Evolutionary conservation across 306 rosid genomes (phyloP).

Genomic region (Ammopiptanthus mongolicus): DNA sequence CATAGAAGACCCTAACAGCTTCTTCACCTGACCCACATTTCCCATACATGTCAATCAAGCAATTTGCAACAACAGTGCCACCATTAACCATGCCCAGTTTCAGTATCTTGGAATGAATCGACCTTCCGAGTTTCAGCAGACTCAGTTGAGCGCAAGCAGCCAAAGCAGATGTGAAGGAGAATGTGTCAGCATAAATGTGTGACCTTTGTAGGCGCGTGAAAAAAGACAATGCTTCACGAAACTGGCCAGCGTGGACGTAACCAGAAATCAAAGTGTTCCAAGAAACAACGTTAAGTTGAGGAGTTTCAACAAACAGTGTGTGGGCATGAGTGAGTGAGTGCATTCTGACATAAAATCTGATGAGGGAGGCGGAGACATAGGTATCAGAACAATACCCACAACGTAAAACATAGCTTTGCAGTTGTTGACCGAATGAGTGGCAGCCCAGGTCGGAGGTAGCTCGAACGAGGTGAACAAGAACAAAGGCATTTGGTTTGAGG

Average conservation of each 20-base stretch:
- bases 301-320: constrained; percentile 48
- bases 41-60: constrained; percentile 80
- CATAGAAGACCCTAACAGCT: constrained; percentile 30
- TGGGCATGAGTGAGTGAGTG: constrained; percentile 33
- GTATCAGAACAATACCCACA: constrained; percentile 46
- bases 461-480: constrained; percentile 46
- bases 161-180: constrained; percentile 52
- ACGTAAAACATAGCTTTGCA: constrained; percentile 50
- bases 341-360: constrained; percentile 30
- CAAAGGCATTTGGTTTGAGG: constrained; percentile 37
- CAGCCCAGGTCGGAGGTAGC: constrained; percentile 28
- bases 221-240: constrained; percentile 36
- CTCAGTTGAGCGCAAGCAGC: constrained; percentile 49
- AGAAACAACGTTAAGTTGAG: constrained; percentile 48
- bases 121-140: constrained; percentile 38
- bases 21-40: constrained; percentile 52
- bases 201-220: constrained; percentile 41
- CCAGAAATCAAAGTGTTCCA: constrained; percentile 74
- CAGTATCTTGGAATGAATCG: constrained; percentile 50
- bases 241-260: constrained; percentile 41
- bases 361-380: constrained; percentile 39
- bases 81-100: constrained; percentile 39
- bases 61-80: constrained; percentile 43
- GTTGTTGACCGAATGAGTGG: constrained; percentile 32
- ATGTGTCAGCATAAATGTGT: constrained; percentile 35